Percentiles rank a stretch among this genome's conserved stretches.
Evolutionary conservation across 2,329 filamentous ascomycete species (phyloP).

Genomic region (Didymosphaeria variabile): DNA sequence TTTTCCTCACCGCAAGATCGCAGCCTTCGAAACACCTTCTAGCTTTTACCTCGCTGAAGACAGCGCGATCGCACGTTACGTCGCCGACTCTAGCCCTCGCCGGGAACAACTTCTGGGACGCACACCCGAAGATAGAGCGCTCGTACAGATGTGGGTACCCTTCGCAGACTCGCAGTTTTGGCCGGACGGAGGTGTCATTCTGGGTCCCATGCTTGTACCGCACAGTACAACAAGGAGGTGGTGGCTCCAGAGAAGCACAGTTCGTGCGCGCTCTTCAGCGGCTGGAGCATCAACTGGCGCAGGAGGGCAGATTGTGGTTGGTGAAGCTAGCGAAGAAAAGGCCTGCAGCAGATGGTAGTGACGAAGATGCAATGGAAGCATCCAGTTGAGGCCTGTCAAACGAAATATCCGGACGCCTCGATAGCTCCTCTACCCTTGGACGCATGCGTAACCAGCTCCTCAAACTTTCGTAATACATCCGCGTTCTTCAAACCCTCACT

Average conservation of each 20-base stretch:
- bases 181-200: conserved; percentile 17
- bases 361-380: neutral
- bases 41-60: conserved; percentile 58
- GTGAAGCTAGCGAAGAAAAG: conserved; percentile 20
- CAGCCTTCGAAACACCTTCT: conserved; percentile 58
- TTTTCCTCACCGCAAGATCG: conserved; percentile 64
- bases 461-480: neutral
- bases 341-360: conserved; percentile 10
- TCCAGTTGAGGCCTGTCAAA: neutral
- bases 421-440: neutral
- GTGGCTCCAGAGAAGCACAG: conserved; percentile 21
- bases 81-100: conserved; percentile 57
- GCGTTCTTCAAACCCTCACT: neutral
- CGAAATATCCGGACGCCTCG: neutral
- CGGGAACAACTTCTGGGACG: conserved; percentile 57
- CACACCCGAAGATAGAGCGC: conserved; percentile 52
- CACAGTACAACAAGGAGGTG: conserved; percentile 25
- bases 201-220: conserved; percentile 17
- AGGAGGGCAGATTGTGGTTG: conserved; percentile 26
- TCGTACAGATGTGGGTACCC: conserved; percentile 57
- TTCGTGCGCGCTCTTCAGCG: conserved; percentile 21
- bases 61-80: conserved; percentile 58
- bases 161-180: conserved; percentile 26
- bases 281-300: conserved; percentile 26
- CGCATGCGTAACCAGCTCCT: neutral